These are phyloP conservation scores for Clathrospora elynae DNA, from an alignment of 2,329 filamentous ascomycete genomes.

Conservation along the genomic window DNA sequence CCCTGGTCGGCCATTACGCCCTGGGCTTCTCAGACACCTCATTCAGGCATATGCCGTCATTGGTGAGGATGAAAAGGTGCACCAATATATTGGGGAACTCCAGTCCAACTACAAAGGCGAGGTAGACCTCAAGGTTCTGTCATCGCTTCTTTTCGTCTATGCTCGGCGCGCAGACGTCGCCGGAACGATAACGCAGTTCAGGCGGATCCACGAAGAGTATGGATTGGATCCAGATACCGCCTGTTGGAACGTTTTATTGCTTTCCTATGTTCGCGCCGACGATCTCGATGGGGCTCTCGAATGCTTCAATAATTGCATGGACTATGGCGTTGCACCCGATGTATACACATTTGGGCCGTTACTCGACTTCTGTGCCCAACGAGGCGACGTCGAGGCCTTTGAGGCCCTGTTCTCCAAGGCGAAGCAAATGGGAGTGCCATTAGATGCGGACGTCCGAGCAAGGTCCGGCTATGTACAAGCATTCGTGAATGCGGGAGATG, in stretches of 20 bases:
- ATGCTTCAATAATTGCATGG: slow-evolving; percentile 66
- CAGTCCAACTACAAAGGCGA: slow-evolving; percentile 8
- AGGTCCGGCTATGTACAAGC: slow-evolving; percentile 64
- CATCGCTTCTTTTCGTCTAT: slow-evolving; percentile 68
- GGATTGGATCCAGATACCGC: slow-evolving; percentile 61
- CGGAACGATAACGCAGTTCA: slow-evolving; percentile 65
- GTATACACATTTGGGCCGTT: slow-evolving; percentile 71
- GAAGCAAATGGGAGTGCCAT: slow-evolving; percentile 49
- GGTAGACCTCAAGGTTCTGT: slow-evolving; percentile 23
- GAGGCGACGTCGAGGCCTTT: slow-evolving; percentile 74
- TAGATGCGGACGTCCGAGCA: slow-evolving; percentile 30
- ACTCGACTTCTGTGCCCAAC: slow-evolving; percentile 71
- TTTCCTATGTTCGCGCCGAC: slow-evolving; percentile 68
- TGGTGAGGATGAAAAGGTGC: slow-evolving; percentile 42
- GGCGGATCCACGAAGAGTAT: slow-evolving; percentile 63
- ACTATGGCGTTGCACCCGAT: slow-evolving; percentile 60
- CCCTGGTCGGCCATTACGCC: slow-evolving; percentile 21
- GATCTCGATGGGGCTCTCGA: slow-evolving; percentile 70
- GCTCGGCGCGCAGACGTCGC: slow-evolving; percentile 69
- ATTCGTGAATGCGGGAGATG: slow-evolving; percentile 56
- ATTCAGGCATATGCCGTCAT: slow-evolving; percentile 39
- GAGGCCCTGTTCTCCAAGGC: slow-evolving; percentile 69
- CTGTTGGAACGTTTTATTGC: slow-evolving; percentile 79
- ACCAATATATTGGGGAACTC: slow-evolving; percentile 42
- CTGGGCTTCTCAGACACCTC: slow-evolving; percentile 28